phyloP scores from a whole-genome alignment of 345 rosid genomes.

The Ricinus communis region DNA sequence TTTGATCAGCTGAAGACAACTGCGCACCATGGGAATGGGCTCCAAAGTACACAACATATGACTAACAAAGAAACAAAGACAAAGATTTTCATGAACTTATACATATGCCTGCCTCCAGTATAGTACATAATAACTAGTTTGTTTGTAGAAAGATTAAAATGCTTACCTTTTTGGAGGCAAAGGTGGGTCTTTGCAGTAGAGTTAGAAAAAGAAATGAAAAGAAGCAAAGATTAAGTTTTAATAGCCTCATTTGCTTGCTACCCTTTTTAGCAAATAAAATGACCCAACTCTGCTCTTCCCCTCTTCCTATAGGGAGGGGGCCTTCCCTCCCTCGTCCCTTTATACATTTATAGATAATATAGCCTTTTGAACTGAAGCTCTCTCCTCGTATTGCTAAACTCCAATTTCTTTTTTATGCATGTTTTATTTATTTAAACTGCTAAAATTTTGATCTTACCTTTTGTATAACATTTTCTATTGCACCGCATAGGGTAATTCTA shows the following conservation, averaged over 20 bases:
- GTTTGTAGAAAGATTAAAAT: neutral
- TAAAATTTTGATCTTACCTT: no score
- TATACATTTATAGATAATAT: neutral
- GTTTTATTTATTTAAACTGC: neutral
- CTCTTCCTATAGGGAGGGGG: slow-evolving; percentile 16
- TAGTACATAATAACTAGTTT: neutral
- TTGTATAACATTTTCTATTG: no score
- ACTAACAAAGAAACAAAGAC: neutral
- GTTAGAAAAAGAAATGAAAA: slow-evolving; percentile 28
- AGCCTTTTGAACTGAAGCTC: neutral
- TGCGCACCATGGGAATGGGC: slow-evolving; percentile 19
- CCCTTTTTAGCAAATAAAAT: slow-evolving; percentile 1
- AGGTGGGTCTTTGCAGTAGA: slow-evolving; percentile 26
- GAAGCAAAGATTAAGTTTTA: slow-evolving; percentile 18
- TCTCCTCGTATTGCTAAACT: neutral
- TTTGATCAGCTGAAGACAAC: neutral
- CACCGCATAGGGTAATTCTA: no score
- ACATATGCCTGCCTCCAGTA: no score
- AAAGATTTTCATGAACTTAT: neutral
- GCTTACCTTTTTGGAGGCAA: slow-evolving; percentile 51
- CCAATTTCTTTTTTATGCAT: no score
- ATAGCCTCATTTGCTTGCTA: slow-evolving; percentile 28
- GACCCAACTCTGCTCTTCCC: slow-evolving; percentile 8
- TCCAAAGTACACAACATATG: slow-evolving; percentile 36
- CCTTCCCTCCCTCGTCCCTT: no score